Evolutionary conservation across 2,329 filamentous ascomycete species (phyloP), one percentile per base, ranked within the genome.

Genomic region (Aurifilum marmelostoma): DNA sequence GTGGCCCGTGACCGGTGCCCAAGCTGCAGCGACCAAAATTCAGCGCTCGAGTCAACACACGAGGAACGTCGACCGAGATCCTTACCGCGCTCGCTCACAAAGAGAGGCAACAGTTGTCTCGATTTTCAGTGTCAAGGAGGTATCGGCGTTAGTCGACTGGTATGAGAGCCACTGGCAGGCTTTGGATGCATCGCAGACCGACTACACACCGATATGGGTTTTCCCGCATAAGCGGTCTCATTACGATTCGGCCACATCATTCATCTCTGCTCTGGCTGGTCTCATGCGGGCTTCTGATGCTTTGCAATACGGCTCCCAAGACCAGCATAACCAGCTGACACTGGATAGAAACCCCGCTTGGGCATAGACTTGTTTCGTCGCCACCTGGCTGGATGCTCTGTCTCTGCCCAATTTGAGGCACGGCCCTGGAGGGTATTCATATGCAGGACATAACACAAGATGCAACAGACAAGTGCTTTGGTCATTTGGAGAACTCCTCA

Each of bases 341-440:
- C 72, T 69, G 24, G 72, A 66, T 54, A 84, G 71, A 43, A 79
- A 77, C 1, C 82, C 41, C 39, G 39, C n/a, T 61, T 47, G 27
- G n/a, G 4, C 39, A 8, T 29, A 63, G 18, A 29, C 14, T 5
- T 63, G 56, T 27, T 12, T 37, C 8, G 8, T 14, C 21, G 7
- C 21, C 21, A 2, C 27, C n/a, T 29, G 7, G 50, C 59, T 34
- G 12, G 37, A 56, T 27, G 21, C 32, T 34, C 5, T 18, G 8
- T 59, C 32, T 1, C 11, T 6, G 56, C 29, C 56, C 16, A 50
- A 9, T 54, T 27, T 32, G 43, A 9, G 41, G 8, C 62, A 24
- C 21, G 3, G 43, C 18, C 43, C 18, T n/a, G 7, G 21, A 47
- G 62, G 27, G 9, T 41, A 34, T 7, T 18, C 50, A 63, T 65